Evolutionary conservation across 306 rosid genomes (phyloP), one percentile per base, ranked within the genome.

Genomic region (Carpinus viminea): DNA sequence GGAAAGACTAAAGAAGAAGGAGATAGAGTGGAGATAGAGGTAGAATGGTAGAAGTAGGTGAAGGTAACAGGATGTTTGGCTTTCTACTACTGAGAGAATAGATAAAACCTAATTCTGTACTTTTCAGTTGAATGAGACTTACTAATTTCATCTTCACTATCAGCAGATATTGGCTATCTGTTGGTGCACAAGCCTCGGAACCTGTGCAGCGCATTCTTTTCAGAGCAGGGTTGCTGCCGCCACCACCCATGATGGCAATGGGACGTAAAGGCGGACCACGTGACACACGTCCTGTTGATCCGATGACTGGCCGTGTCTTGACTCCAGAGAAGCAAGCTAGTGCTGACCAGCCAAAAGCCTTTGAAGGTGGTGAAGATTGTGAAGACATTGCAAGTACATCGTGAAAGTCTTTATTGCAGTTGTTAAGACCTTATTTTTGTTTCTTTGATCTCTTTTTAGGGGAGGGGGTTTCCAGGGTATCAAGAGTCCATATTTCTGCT

Each of bases 181-280:
- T 95, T 74, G 97, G 98, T 51, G 98, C 98, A 83, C 98, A 95
- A 81, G 97, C 98, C 41, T 95, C 98, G 0, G 92, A 92, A 13
- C 91, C 98, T 0, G 89, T 92, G 61, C 92, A 92, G 83, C 91
- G 92, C 48, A 80, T 95, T 78, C 90, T 92, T 28, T 92, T 91
- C 84, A 81, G 98, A 68, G 87, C 98, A 16, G 98, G 98, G 56
- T 0, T 92, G 56, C 81, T 95, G 41, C 97, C 97, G 2, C 98
- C 98, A 3, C 96, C 98, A 1, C 97, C 97, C 10, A 92, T 89
- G 94, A 83, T 89, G 85, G 97, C 91, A 45, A 89, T 92, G 96
- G 97, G 80, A 5, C 89, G 83, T n/a, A 95, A 91, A 85, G 98
- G 93, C 24, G 97, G 97, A 59, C 88, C 85, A 12, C 87, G 97